phyloP scores from a whole-genome alignment of 139 green algal genomes.

The Auxenochlorella pyrenoidosa region DNA sequence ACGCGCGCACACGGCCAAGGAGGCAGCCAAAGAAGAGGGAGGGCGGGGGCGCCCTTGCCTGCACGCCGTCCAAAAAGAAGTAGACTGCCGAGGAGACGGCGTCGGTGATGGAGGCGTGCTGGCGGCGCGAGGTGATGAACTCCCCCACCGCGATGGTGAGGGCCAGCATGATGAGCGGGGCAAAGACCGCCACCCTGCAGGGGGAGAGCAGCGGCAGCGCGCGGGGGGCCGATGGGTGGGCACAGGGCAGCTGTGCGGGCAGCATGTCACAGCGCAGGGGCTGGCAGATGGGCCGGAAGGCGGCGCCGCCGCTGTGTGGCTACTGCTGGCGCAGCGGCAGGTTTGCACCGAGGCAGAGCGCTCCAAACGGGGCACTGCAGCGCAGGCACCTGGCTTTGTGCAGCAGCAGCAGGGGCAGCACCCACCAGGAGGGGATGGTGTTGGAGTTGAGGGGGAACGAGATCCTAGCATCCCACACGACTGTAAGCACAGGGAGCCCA shows the following conservation, averaged over 20 bases:
- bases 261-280: not conserved
- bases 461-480: slow-evolving; percentile 10
- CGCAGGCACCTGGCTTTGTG: too few species aligned
- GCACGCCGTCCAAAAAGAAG: slow-evolving; percentile 45
- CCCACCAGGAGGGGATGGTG: not conserved
- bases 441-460: not conserved
- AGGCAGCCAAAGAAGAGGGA: not conserved
- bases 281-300: not conserved
- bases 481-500: not conserved
- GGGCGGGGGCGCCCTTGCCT: not conserved
- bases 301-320: too few species aligned
- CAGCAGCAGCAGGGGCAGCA: not conserved
- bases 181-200: slow-evolving; percentile 37
- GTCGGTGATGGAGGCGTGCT: slow-evolving; percentile 37
- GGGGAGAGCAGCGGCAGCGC: not conserved
- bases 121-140: slow-evolving; percentile 14
- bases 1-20: not conserved
- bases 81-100: slow-evolving; percentile 22
- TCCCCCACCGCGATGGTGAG: slow-evolving; percentile 37
- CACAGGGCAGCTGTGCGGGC: not conserved
- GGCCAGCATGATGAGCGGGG: slow-evolving; percentile 42
- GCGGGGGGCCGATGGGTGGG: not conserved
- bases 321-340: too few species aligned
- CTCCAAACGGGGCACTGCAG: too few species aligned
- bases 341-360: too few species aligned